These are phyloP conservation scores for Oryza meyeriana DNA, from an alignment of 176 grass and related monocot species.

Conservation along the genomic window DNA sequence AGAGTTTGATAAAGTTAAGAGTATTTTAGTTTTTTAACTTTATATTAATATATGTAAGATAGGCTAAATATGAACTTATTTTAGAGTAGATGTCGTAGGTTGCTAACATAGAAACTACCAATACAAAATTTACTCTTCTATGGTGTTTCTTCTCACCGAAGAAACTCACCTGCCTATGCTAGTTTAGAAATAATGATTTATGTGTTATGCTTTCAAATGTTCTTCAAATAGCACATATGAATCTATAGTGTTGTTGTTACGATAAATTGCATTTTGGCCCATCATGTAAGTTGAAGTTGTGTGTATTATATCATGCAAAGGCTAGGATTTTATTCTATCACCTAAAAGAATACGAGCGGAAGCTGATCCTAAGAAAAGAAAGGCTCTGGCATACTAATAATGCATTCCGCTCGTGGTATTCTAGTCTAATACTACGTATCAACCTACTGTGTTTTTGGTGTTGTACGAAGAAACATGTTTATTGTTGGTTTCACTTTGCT, in stretches of 20 bases:
- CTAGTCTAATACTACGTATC: fast-evolving
- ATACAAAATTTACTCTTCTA: background rate
- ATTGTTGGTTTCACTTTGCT: background rate
- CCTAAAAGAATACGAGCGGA: no score
- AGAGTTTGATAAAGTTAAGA: no score
- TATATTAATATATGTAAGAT: no score
- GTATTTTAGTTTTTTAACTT: no score
- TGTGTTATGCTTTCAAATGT: background rate
- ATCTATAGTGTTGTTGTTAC: background rate
- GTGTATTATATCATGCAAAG: no score
- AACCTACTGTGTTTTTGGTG: background rate
- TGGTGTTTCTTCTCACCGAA: background rate
- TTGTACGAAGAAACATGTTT: background rate
- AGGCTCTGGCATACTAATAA: background rate
- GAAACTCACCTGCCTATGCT: background rate
- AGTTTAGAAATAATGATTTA: background rate
- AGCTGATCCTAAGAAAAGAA: no score
- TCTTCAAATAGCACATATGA: background rate
- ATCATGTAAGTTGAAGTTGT: no score
- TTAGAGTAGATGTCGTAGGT: no score
- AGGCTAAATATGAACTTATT: no score
- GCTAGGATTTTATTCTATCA: no score
- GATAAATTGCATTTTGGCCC: background rate
- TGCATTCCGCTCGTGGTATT: background rate
- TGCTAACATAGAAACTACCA: no score